A percentile compares a stretch with the other conserved stretches of the same genome.
phyloP scores from a whole-genome alignment of 2,329 filamentous ascomycete genomes.

The Penicillium sp. region DNA sequence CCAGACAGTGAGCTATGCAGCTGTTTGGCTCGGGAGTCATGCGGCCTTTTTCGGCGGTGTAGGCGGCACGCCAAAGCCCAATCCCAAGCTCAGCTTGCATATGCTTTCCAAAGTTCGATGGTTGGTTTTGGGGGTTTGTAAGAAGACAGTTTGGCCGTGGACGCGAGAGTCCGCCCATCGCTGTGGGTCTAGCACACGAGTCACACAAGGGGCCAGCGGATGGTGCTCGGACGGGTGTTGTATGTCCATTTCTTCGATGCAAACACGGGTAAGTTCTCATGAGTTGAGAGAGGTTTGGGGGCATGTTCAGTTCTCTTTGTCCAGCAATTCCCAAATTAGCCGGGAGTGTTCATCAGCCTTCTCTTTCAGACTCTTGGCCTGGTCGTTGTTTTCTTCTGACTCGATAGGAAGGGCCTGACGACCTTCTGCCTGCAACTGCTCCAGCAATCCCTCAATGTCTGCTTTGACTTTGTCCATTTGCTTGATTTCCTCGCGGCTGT shows the following conservation, averaged over 20 bases:
- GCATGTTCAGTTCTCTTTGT: constrained; percentile 31
- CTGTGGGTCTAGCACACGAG: too few species aligned
- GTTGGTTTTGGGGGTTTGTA: too few species aligned
- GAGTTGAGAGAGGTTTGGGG: background rate
- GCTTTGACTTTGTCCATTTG: constrained; percentile 74
- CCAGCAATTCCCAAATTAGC: constrained; percentile 43
- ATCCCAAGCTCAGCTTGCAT: too few species aligned
- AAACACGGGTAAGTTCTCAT: background rate
- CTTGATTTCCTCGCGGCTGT: constrained; percentile 72
- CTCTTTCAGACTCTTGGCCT: constrained; percentile 14
- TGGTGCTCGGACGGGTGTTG: too few species aligned
- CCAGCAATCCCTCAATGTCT: constrained; percentile 56
- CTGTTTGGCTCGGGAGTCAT: too few species aligned
- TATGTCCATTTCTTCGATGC: background rate
- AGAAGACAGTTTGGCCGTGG: too few species aligned
- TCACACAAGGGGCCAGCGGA: too few species aligned
- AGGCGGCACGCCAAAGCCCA: too few species aligned
- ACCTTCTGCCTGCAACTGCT: constrained; percentile 37
- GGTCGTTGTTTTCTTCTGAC: constrained; percentile 4
- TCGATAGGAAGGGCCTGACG: constrained; percentile 18
- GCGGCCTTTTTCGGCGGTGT: too few species aligned
- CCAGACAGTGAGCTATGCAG: too few species aligned
- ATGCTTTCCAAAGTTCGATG: too few species aligned
- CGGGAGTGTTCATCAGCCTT: constrained; percentile 32
- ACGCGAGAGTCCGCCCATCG: too few species aligned